Evolutionary conservation across 768 basidiomycete species (phyloP).

Genomic region (Lactarius sanguifluus): DNA sequence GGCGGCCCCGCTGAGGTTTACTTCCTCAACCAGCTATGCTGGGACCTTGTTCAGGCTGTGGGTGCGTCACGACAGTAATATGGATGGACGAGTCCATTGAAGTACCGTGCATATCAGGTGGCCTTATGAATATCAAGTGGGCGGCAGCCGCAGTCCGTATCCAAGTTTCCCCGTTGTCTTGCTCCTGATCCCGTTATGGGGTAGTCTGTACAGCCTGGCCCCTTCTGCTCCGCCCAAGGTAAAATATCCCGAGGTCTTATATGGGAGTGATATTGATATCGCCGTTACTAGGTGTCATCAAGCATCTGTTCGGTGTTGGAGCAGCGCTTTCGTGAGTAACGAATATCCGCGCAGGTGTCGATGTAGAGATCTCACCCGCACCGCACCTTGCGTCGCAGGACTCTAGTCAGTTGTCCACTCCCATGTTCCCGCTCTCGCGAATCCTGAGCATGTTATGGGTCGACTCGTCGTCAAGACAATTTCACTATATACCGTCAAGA

Average conservation of each 20-base stretch:
- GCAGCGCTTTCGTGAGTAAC: constrained; percentile 1
- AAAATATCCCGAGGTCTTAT: neutral
- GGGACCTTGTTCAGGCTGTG: constrained; percentile 32
- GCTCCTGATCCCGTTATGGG: neutral
- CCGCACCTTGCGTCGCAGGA: neutral
- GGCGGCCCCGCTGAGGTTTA: constrained; percentile 32
- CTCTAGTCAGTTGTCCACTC: neutral
- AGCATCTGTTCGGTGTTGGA: constrained; percentile 6
- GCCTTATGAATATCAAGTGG: constrained; percentile 40
- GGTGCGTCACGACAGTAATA: constrained; percentile 14
- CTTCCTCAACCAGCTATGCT: constrained; percentile 32
- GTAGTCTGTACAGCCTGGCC: neutral
- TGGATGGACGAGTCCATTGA: neutral
- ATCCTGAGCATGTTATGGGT: neutral
- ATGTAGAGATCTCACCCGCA: neutral
- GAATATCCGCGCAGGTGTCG: neutral
- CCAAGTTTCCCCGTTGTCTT: neutral
- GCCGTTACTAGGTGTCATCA: neutral
- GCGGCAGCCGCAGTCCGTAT: constrained; percentile 35
- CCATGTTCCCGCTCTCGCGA: neutral
- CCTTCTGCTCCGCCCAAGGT: constrained; percentile 10
- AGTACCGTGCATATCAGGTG: constrained; percentile 31
- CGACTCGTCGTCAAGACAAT: constrained; percentile 34
- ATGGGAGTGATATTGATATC: neutral
- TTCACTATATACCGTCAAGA: constrained; percentile 41